These are phyloP conservation scores for Stemphylium lycopersici DNA, from an alignment of 2,329 filamentous ascomycete genomes.

Conservation along the genomic window DNA sequence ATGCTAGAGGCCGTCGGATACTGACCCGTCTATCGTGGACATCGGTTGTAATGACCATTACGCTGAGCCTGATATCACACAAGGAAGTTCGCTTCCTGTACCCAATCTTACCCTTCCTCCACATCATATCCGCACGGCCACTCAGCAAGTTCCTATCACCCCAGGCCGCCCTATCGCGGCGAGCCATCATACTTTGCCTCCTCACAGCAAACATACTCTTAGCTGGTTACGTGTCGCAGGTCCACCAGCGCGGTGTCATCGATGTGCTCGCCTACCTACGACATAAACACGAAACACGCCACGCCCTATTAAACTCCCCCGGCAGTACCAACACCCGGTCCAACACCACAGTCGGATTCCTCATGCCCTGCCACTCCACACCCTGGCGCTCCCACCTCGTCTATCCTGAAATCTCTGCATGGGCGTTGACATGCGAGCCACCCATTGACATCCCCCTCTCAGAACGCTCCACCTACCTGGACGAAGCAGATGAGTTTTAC, in stretches of 20 bases:
- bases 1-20: conserved; percentile 19
- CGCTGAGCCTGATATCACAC: conserved; percentile 81
- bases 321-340: conserved; percentile 33
- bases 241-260: conserved; percentile 80
- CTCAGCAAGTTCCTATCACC: conserved; percentile 68
- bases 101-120: conserved; percentile 84
- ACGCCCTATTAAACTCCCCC: conserved; percentile 46
- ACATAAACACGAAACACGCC: conserved; percentile 66
- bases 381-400: conserved; percentile 91
- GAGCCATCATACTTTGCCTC: conserved; percentile 58
- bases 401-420: conserved; percentile 74
- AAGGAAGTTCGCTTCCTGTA: conserved; percentile 99
- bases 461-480: conserved; percentile 73
- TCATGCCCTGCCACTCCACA: conserved; percentile 95
- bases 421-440: conserved; percentile 89
- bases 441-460: conserved; percentile 70
- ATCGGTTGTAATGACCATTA: conserved; percentile 65
- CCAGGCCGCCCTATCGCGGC: conserved; percentile 49
- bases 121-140: conserved; percentile 75
- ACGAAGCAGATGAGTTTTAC: conserved; percentile 94
- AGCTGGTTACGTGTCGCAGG: conserved; percentile 73
- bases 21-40: conserved; percentile 43
- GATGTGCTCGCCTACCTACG: conserved; percentile 77
- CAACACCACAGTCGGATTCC: conserved; percentile 69
- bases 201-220: conserved; percentile 72